Base-by-base conservation (phyloP, 2,329 filamentous ascomycete genomes). In the Daldinia sp. region DNA sequence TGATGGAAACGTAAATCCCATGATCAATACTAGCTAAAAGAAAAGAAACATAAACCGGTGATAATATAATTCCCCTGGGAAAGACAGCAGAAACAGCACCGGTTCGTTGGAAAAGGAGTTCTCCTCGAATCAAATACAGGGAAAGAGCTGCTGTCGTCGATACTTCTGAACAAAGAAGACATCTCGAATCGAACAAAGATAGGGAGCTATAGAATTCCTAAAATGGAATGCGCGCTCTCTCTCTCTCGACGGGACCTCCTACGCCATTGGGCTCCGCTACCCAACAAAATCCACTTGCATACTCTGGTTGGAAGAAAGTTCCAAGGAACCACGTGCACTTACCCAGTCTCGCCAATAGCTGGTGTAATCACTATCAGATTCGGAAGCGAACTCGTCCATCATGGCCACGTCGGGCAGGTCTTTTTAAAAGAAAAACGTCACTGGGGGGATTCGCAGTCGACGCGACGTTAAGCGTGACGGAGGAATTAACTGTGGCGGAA, bases 331-430 rank as follows among this genome's bases (percentile, higher is more conserved):
- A 53, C 7, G 30, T 66, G 59, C 28, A 90, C 93, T 84, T 86
- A 98, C 96, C 96, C 96, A 99, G 83, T 99, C 96, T 81, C 95
- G 88, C 96, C 96, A 99, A 82, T 98, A 99, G 82, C 94, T 98
- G 55, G 96, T 98, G 81, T 98, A 99, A 84, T 99, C 96, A 82
- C 94, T 98, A 80, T 99, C 96, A 12, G 94, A 97, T 82, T 99
- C 96, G 79, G 94, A 98, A 74, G 93, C 94, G 82, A 96, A 98
- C 83, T 98, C 95, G 80, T 98, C 96, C 96, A 98, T 98, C 76
- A 79, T 84, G 70, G 60, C 71, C 58, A 67, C 48, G 51, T 56
- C 50, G 48, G 58, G 69, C 48, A 35, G 50, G 60, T 61, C 54
- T 53, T 57, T 39, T 35, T 35, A 1, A 35, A 7, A 35, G 15